Base-by-base conservation (phyloP, 164 flowering plant species). In the Tetrastigma voinierianum region DNA sequence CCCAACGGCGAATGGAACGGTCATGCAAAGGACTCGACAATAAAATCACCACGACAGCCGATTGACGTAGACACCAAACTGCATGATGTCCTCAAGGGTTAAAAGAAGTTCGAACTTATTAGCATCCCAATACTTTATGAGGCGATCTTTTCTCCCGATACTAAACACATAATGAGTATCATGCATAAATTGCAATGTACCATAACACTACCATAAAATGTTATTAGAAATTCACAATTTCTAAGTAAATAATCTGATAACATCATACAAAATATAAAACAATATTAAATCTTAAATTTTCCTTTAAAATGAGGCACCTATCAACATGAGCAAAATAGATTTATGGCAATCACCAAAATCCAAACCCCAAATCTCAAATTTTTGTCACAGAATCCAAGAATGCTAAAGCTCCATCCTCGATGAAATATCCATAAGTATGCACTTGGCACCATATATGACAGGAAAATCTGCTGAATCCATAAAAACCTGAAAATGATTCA, bases 271-370 rank as follows among this genome's bases (percentile, higher is more conserved):
- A 51, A 3, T 24, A 16, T 48, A n/a, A 19, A 46, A 21, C 1
- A 23, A 25, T 32, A 15, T 21, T 11, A 4, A 40, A 32, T 32
- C 14, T 63, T 51, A 18, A 13, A 11, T 19, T 54, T 49, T 17
- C 44, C 10, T 12, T 52, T n/a, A 2, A 61, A 46, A 58, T 51
- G 56, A 15, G 65, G 61, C 67, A 95, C 98, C 98, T 95, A 68
- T 88, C 97, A 63, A 80, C 76, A 78, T 96, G 98, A 67, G 99
- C 98, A 83, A 90, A 72, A 96, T 78, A 59, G 99, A 96, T 70
- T n/a, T 96, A 61, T 91, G 99, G 73, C 98, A 90, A 51, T 96
- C 95, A 63, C 98, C 99, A 82, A 96, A 96, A 79, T 90, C 97
- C 80, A 90, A 78, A 72, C 99, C 99, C 99, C 99, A 96, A 51